Conservation (phyloP, 1,284 basidiomycete species). For the Sphagnurus paluster region DNA sequence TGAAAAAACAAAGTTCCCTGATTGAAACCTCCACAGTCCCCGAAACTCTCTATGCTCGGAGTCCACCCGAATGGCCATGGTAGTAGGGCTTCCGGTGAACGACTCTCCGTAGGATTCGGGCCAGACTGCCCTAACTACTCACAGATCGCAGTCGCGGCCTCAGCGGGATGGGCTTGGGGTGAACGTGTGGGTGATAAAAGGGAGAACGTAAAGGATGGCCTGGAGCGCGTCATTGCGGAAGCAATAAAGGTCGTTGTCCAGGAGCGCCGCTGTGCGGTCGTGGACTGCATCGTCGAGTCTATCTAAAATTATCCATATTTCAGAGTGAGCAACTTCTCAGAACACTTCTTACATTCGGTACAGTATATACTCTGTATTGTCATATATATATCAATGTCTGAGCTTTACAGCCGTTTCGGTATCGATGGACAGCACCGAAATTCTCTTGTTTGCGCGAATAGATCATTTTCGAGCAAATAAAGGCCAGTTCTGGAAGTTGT, state of each 20-base stretch:
- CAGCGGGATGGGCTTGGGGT: slow-evolving; percentile 65
- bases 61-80: slow-evolving; percentile 63
- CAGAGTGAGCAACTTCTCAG: too few relatives aligned
- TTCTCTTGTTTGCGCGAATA: too few relatives aligned
- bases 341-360: too few relatives aligned
- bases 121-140: slow-evolving; percentile 63
- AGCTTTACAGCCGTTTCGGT: too few relatives aligned
- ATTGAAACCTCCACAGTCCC: slow-evolving; percentile 39
- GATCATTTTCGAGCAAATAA: too few relatives aligned
- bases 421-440: too few relatives aligned
- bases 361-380: too few relatives aligned
- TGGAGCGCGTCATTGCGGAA: slow-evolving; percentile 45
- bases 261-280: slow-evolving; percentile 60
- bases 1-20: not conserved
- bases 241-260: slow-evolving; percentile 55
- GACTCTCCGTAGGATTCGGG: slow-evolving; percentile 65
- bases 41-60: slow-evolving; percentile 62
- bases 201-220: slow-evolving; percentile 27
- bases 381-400: too few relatives aligned
- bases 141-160: slow-evolving; percentile 61
- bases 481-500: too few relatives aligned
- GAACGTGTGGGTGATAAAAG: slow-evolving; percentile 37
- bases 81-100: slow-evolving; percentile 41
- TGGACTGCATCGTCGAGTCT: slow-evolving; percentile 45
- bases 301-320: too few relatives aligned